Evolutionary conservation across 306 rosid genomes (phyloP).

Genomic region (Datisca glomerata): DNA sequence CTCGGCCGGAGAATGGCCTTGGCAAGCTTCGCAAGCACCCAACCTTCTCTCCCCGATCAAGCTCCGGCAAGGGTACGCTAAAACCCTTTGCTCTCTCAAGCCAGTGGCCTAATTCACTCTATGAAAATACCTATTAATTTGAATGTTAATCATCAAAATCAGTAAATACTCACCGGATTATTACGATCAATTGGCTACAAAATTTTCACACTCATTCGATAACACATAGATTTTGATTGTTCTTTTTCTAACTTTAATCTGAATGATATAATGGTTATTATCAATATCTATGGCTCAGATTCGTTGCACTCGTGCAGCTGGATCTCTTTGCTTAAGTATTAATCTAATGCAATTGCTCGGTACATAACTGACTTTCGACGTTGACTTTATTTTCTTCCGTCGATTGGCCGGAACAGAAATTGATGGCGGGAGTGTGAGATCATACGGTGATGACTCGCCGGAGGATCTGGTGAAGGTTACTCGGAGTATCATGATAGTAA

Average conservation of each 20-base stretch:
- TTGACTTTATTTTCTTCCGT: background rate
- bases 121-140: background rate
- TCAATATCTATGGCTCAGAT: too few species aligned
- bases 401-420: conserved; percentile 25
- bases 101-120: background rate
- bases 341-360: too few species aligned
- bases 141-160: background rate
- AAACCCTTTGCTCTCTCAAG: background rate
- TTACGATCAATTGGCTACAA: conserved; percentile 29
- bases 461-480: conserved; percentile 45
- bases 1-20: conserved; percentile 75
- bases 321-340: too few species aligned
- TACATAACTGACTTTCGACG: too few species aligned
- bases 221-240: too few species aligned
- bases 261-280: too few species aligned
- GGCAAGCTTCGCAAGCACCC: conserved; percentile 77
- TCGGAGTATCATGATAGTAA: conserved; percentile 78
- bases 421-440: conserved; percentile 36
- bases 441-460: conserved; percentile 37
- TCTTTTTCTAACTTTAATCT: too few species aligned
- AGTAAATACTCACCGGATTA: conserved; percentile 31
- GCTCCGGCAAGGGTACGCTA: conserved; percentile 64
- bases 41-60: conserved; percentile 28
- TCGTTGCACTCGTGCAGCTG: too few species aligned
- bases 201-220: too few species aligned